phyloP scores from a whole-genome alignment of 495 filamentous ascomycete genomes.

The Tuber indicum region DNA sequence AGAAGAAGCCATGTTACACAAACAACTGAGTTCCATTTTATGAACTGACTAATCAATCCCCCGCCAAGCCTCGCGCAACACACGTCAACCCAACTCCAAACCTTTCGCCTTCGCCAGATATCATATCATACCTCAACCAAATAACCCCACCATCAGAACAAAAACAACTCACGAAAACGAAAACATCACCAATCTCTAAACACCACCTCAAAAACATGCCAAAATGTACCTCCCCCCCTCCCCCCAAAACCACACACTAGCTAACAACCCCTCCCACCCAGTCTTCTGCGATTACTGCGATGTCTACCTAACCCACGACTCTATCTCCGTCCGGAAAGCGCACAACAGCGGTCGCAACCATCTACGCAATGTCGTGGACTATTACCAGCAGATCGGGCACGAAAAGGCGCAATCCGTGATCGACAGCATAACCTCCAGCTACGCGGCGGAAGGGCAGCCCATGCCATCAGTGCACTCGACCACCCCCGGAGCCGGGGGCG shows the following conservation, averaged over 20 bases:
- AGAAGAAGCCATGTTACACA: background rate
- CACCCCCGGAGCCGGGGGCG: slow-evolving; percentile 21
- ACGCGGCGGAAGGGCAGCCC: slow-evolving; percentile 85
- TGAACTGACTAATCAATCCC: background rate
- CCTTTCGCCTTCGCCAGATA: background rate
- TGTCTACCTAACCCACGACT: slow-evolving; percentile 99
- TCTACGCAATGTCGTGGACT: slow-evolving; percentile 91
- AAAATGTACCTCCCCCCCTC: slow-evolving; percentile 61
- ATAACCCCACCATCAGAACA: background rate
- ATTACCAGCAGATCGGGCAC: slow-evolving; percentile 98
- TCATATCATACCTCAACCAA: background rate
- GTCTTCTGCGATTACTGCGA: slow-evolving; percentile 92
- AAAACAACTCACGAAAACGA: slow-evolving; percentile 5
- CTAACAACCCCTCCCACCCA: slow-evolving; percentile 44
- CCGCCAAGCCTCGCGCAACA: background rate
- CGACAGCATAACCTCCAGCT: slow-evolving; percentile 90
- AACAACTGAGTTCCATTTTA: background rate
- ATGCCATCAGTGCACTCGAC: slow-evolving; percentile 47
- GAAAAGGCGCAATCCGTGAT: slow-evolving; percentile 98
- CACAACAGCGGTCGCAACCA: slow-evolving; percentile 97
- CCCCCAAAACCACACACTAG: background rate
- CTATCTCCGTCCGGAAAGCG: slow-evolving; percentile 97
- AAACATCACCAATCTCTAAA: slow-evolving; percentile 22
- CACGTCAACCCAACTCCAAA: background rate
- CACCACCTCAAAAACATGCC: slow-evolving; percentile 55